Conservation (phyloP, 1,284 basidiomycete species). For the Papiliotrema fonsecae region DNA sequence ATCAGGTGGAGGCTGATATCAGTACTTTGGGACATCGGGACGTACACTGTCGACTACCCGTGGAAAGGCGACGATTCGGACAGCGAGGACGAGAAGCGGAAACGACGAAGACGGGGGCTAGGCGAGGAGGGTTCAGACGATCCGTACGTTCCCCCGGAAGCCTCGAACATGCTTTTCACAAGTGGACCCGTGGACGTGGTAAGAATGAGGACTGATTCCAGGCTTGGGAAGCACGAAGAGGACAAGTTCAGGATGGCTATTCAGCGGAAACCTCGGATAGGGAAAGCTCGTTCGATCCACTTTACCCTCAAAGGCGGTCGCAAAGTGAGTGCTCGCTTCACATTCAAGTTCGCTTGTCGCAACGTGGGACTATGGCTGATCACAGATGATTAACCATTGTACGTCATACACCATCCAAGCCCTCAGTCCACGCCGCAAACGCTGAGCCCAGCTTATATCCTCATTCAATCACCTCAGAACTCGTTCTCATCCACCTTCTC, state of each 20-base stretch:
- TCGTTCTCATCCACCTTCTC: slow-evolving; percentile 8
- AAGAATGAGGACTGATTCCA: too few species aligned
- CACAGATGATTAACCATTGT: slow-evolving; percentile 29
- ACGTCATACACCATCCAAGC: slow-evolving; percentile 2
- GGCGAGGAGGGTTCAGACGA: slow-evolving; percentile 11
- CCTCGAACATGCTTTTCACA: too few species aligned
- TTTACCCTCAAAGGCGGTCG: slow-evolving; percentile 25
- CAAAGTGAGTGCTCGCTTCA: slow-evolving; percentile 23
- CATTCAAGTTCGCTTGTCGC: too few species aligned
- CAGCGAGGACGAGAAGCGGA: slow-evolving; percentile 19
- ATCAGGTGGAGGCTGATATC: neutral
- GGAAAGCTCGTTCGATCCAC: slow-evolving; percentile 26
- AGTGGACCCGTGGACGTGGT: too few species aligned
- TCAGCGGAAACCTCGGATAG: slow-evolving; percentile 6
- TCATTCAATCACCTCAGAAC: slow-evolving; percentile 18
- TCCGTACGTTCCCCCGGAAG: slow-evolving; percentile 14
- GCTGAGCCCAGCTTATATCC: slow-evolving; percentile 24
- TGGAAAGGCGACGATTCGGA: slow-evolving; percentile 13
- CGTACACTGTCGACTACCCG: slow-evolving; percentile 25
- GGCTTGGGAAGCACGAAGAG: slow-evolving; percentile 24
- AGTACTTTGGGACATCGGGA: slow-evolving; percentile 41
- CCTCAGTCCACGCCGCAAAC: neutral
- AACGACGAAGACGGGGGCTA: slow-evolving; percentile 3
- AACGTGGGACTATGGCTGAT: neutral
- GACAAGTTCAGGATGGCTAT: slow-evolving; percentile 23